Base-by-base conservation (phyloP, 305 asterid genomes). In the Ilex paraguariensis region DNA sequence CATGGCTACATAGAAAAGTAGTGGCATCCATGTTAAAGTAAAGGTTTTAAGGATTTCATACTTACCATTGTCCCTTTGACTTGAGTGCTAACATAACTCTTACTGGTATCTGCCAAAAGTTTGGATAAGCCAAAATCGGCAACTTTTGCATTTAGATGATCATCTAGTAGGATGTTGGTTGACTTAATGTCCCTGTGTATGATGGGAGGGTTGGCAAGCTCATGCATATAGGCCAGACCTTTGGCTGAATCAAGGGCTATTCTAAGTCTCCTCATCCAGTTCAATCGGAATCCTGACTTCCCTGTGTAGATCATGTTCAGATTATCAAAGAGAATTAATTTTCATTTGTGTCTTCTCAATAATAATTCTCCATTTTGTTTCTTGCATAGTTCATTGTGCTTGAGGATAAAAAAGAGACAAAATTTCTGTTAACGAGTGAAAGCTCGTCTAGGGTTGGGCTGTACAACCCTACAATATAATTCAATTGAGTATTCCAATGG, bases 51-150 rank as follows among this genome's bases (percentile, higher is more conserved):
- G 11, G 21, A 61, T 36, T 61, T 62, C 11, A 50, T 54, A 69
- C 93, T 78, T 56, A 86, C 95, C 91, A 91, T 56, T 72, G 97
- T 91, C 61, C 96, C 97, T 77, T 91, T 91, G 64, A 91, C 97
- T 82, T 91, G 97, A 57, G 96, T 91, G 46, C 84, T 78, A 66
- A 91, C 80, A 61, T 91, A 85, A 58, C 96, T 89, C 73, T 84
- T 87, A 44, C 82, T 80, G 14, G 78, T 78, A 65, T 87, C 97
- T 31, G 85, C 87, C 80, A 91, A 49, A 66, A 79, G 95, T 75
- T 90, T 87, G 3, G 97, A 90, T 30, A 90, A 67, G 60, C 97
- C 97, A 67, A 90, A 90, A 68, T 90, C 97, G 14, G 97, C 95
- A 36, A 90, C 97, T 73, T 88, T 90, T 31, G 97, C 96, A 55